Base-by-base conservation (phyloP, 352 stramenopile genomes). In the Globisporangium radiosum region DNA sequence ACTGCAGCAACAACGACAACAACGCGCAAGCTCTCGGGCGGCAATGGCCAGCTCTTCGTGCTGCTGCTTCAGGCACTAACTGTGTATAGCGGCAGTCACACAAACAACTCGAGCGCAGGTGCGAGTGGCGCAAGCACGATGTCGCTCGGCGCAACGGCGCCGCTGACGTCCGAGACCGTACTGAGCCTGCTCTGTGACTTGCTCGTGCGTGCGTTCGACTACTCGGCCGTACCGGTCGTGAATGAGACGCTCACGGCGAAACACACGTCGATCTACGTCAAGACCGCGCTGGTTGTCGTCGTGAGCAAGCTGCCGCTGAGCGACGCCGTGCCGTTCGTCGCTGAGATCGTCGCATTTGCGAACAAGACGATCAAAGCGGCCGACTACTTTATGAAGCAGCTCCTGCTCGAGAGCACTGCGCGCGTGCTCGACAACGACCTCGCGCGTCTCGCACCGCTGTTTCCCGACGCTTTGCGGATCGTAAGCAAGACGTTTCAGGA, bases 371-470 rank as follows among this genome's bases (percentile, higher is more conserved):
- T 89, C 36, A 78, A 80, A 39, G 55, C 72, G 2, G 79, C 75
- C 15, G 86, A 95, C 62, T 88, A 86, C 50, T 94, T 87, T 60
- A 69, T 94, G 62, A 89, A 89, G 56, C 84, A 92, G 62, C 78
- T 71, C 44, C 66, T 95, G 7, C 57, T 95, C 14, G 80, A 90
- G 55, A 86, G 72, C 56, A 60, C 90, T 39, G 63, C 72, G n/a
- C 72, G 81, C 44, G 73, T 85, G 36, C 65, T 95, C 2, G 64
- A 73, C 44, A 65, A 63, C 38, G 74, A 79, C 36, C 68, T 70
- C 0, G 72, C 57, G 6, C 61, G 81, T 9, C 53, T 90, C 7
- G 54, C 66, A 6, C n/a, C 55, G 5, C 78, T 80, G 51, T 82
- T 91, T 47, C 48, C 66, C 3, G 86, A 95, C 17, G 81, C 80